A percentile compares a stretch with the other conserved stretches of the same genome.
Evolutionary conservation across 345 rosid genomes (phyloP).

Genomic region (Litchi chinensis): DNA sequence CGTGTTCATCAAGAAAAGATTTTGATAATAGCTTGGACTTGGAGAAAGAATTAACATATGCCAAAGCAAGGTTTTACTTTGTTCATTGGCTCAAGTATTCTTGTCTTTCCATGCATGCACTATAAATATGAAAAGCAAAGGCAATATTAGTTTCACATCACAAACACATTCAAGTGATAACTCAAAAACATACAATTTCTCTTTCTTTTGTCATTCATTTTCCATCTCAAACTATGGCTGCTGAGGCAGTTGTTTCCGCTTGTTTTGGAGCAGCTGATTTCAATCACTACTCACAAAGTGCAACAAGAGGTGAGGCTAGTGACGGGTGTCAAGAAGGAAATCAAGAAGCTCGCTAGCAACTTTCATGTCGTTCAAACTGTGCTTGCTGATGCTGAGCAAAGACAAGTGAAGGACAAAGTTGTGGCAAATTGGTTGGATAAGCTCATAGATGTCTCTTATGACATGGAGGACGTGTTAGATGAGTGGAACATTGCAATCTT

Average conservation of each 20-base stretch:
- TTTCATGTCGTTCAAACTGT: background rate
- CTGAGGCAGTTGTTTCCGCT: background rate
- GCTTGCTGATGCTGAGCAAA: slow-evolving; percentile 9
- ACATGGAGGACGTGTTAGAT: slow-evolving; percentile 4
- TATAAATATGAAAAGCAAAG: too few relatives aligned
- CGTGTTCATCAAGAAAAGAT: too few relatives aligned
- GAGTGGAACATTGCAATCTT: background rate
- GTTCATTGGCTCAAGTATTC: too few relatives aligned
- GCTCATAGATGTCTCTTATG: slow-evolving; percentile 5
- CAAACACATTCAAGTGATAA: too few relatives aligned
- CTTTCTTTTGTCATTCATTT: background rate
- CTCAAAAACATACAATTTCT: too few relatives aligned
- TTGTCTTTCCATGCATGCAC: too few relatives aligned
- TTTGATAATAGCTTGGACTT: too few relatives aligned
- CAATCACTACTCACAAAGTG: background rate
- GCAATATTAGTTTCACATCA: too few relatives aligned
- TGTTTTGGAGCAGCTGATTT: background rate
- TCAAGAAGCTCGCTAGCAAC: background rate
- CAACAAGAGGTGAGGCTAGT: background rate
- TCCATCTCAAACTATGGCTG: background rate
- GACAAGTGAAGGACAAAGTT: background rate
- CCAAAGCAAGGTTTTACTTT: too few relatives aligned
- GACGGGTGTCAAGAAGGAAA: background rate
- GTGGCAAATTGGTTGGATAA: slow-evolving; percentile 1
- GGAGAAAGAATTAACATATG: too few relatives aligned